phyloP scores from a whole-genome alignment of 2,329 filamentous ascomycete species.

The Colletotrichum falcatum region DNA sequence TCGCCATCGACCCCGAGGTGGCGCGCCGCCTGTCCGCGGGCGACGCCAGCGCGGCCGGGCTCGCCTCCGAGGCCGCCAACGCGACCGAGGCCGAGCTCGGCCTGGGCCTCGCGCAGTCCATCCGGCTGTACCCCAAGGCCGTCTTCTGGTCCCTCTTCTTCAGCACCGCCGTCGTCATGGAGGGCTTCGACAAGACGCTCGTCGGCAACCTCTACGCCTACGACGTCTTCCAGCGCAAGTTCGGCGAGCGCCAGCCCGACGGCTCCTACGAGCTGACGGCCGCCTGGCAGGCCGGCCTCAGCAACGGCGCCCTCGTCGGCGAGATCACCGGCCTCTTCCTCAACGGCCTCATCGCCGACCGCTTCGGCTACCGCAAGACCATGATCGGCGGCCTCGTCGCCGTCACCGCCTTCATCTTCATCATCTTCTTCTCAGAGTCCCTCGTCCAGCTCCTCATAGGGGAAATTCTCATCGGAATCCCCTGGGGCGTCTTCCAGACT shows the following conservation, averaged over 20 bases:
- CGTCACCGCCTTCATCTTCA: constrained; percentile 59
- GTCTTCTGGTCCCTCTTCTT: constrained; percentile 57
- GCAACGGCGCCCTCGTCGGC: constrained; percentile 61
- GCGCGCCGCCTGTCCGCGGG: constrained; percentile 16
- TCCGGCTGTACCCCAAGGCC: constrained; percentile 58
- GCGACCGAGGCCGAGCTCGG: constrained; percentile 55
- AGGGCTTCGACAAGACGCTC: constrained; percentile 45
- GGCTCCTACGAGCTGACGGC: constrained; percentile 58
- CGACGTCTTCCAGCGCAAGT: constrained; percentile 52
- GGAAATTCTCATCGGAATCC: constrained; percentile 60
- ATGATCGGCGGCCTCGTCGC: constrained; percentile 56
- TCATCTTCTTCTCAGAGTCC: constrained; percentile 59
- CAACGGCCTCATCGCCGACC: constrained; percentile 61
- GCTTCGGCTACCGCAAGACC: constrained; percentile 60
- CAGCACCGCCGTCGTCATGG: constrained; percentile 57
- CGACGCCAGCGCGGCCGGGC: constrained; percentile 13
- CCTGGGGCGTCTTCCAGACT: constrained; percentile 61
- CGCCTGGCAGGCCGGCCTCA: constrained; percentile 64
- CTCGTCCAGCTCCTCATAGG: constrained; percentile 57
- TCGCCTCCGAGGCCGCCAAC: constrained; percentile 48
- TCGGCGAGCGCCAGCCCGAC: constrained; percentile 51
- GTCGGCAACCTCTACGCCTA: constrained; percentile 41
- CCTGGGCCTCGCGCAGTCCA: constrained; percentile 52
- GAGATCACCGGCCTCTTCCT: constrained; percentile 63
- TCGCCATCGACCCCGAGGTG: constrained; percentile 21